A percentile compares a stretch with the other conserved stretches of the same genome.
These are phyloP conservation scores for Fusarium verticillioides DNA, from an alignment of 2,329 filamentous ascomycete genomes.

Conservation along the genomic window DNA sequence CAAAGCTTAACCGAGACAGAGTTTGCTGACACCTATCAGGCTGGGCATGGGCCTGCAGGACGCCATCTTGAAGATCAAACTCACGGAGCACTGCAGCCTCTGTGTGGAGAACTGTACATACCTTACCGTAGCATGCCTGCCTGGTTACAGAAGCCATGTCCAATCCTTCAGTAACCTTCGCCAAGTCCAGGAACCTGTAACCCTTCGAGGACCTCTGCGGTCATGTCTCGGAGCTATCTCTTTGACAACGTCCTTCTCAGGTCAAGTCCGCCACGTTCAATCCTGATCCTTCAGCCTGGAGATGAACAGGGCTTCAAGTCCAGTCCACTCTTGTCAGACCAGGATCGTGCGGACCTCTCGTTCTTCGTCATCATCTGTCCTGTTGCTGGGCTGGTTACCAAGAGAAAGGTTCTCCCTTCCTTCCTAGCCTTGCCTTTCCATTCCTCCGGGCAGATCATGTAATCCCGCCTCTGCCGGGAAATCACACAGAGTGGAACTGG, in stretches of 20 bases:
- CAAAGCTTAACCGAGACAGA: not conserved
- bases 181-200: not conserved
- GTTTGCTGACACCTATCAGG: not conserved
- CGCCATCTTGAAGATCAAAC: conserved; percentile 23
- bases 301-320: conserved; percentile 13
- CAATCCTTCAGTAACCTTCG: conserved; percentile 6
- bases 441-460: conserved; percentile 23
- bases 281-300: conserved; percentile 31
- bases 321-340: conserved; percentile 22
- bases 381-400: not conserved
- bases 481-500: conserved; percentile 7
- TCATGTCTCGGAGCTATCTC: conserved; percentile 34
- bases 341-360: conserved; percentile 21
- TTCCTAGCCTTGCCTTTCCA: conserved; percentile 6
- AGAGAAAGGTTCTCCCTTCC: conserved; percentile 20
- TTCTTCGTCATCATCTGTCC: conserved; percentile 22
- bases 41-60: conserved; percentile 6
- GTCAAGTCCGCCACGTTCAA: conserved; percentile 27
- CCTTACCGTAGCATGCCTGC: not conserved
- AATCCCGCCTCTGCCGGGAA: conserved; percentile 32
- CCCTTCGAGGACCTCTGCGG: conserved; percentile 9
- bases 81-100: not conserved
- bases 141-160: not conserved
- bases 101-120: conserved; percentile 6
- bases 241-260: conserved; percentile 9